These are phyloP conservation scores for Neurospora tetrasperma DNA, from an alignment of 495 filamentous ascomycete species.

Conservation along the genomic window DNA sequence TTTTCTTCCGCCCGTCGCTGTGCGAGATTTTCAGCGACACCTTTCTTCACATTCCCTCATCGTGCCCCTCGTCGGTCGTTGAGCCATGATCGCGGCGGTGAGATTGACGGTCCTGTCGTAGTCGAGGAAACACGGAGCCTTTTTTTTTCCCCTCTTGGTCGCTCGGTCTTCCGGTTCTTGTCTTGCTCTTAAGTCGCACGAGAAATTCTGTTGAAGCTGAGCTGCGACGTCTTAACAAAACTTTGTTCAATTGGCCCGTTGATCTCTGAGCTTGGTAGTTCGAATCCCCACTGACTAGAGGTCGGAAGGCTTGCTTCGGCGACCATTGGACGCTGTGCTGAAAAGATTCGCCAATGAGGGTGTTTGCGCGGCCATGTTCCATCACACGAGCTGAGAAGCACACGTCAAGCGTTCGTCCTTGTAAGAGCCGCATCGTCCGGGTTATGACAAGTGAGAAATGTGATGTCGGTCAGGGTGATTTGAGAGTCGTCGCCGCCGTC, in stretches of 20 bases:
- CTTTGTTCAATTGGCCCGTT: constrained; percentile 15
- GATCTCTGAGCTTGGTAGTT: background rate
- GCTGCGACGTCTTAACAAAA: constrained; percentile 6
- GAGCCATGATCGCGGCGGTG: background rate
- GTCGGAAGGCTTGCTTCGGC: constrained; percentile 18
- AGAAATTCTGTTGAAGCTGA: constrained; percentile 5
- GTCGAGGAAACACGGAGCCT: background rate
- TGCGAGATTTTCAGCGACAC: background rate
- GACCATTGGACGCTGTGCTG: constrained; percentile 21
- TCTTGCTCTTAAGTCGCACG: constrained; percentile 8
- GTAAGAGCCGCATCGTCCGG: constrained; percentile 19
- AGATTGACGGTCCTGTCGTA: background rate
- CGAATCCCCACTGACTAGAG: constrained; percentile 11
- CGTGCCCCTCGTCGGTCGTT: background rate
- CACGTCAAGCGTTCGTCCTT: constrained; percentile 9
- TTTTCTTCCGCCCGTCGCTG: background rate
- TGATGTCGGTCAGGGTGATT: background rate
- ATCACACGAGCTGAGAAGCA: constrained; percentile 15
- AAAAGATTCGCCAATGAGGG: constrained; percentile 23
- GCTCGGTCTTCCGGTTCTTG: constrained; percentile 6
- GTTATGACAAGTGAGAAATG: background rate
- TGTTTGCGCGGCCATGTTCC: constrained; percentile 7
- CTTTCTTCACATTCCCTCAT: background rate
- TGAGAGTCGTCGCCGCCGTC: background rate
- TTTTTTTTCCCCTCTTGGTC: background rate